Conservation (phyloP, 805 yeast genomes). For the Kluyveromyces nonfermentans region DNA sequence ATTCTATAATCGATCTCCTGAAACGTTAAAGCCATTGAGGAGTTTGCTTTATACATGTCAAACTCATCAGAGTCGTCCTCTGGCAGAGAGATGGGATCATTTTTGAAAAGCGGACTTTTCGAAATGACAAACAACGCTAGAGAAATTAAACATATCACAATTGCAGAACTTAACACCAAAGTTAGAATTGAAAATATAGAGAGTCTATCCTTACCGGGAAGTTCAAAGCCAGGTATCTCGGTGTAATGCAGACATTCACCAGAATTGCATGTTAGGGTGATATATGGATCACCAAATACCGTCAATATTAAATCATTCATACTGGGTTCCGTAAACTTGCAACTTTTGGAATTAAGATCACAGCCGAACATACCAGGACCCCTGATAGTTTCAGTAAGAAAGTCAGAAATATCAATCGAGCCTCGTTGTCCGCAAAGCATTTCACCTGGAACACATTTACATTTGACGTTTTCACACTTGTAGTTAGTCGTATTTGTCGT, state of each 20-base stretch:
- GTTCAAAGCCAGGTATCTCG: slow-evolving; percentile 82
- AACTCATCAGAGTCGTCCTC: slow-evolving; percentile 18
- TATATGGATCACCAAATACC: slow-evolving; percentile 92
- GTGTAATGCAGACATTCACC: slow-evolving; percentile 91
- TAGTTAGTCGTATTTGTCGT: slow-evolving; percentile 60
- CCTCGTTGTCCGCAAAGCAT: slow-evolving; percentile 93
- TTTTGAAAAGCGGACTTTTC: slow-evolving; percentile 53
- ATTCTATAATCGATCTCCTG: slow-evolving; percentile 52
- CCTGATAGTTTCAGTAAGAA: slow-evolving; percentile 74
- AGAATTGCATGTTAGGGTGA: slow-evolving; percentile 68
- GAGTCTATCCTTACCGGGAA: slow-evolving; percentile 47
- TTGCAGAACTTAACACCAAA: slow-evolving; percentile 31
- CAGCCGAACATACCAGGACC: slow-evolving; percentile 95
- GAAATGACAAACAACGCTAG: slow-evolving; percentile 37
- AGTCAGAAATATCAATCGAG: slow-evolving; percentile 89
- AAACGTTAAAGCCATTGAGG: slow-evolving; percentile 69
- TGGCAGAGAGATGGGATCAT: slow-evolving; percentile 19
- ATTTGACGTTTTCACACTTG: slow-evolving; percentile 66
- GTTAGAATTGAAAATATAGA: slow-evolving; percentile 38
- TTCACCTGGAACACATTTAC: slow-evolving; percentile 84
- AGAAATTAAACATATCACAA: slow-evolving; percentile 27
- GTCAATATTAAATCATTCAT: slow-evolving; percentile 87
- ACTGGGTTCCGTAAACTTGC: slow-evolving; percentile 87
- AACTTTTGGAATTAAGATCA: slow-evolving; percentile 48
- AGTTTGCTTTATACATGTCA: slow-evolving; percentile 38